These are phyloP conservation scores for Ceratonia siliqua DNA, from an alignment of 306 rosid genomes.

Conservation along the genomic window DNA sequence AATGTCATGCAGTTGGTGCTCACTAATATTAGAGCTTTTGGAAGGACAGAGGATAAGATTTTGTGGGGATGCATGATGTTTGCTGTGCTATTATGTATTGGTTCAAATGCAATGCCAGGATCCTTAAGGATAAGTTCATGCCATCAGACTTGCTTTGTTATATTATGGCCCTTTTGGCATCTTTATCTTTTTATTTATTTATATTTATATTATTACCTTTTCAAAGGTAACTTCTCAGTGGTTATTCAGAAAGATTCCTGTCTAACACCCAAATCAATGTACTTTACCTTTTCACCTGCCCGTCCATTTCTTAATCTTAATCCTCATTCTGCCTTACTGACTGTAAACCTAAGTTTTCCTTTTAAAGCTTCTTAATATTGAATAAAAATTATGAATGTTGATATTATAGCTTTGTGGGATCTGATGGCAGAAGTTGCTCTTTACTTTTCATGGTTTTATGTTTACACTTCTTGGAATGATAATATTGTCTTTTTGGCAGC, in stretches of 20 bases:
- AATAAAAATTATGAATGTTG: neutral
- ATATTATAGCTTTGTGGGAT: constrained; percentile 28
- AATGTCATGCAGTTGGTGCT: neutral
- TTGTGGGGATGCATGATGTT: neutral
- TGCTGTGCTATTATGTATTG: neutral
- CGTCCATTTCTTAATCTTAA: constrained; percentile 17
- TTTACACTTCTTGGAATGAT: constrained; percentile 30
- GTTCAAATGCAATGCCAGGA: neutral
- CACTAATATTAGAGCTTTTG: neutral
- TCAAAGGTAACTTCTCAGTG: neutral
- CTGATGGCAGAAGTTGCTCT: constrained; percentile 15
- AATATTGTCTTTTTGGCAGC: constrained; percentile 55
- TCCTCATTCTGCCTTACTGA: neutral
- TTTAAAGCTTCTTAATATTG: constrained; percentile 21
- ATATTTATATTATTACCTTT: too few relatives aligned
- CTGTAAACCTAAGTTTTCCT: neutral
- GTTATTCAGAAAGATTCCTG: neutral
- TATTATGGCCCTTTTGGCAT: neutral
- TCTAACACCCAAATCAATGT: neutral
- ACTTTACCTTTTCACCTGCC: neutral
- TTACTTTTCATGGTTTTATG: constrained; percentile 23
- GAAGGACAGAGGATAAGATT: too few relatives aligned
- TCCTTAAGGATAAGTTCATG: neutral
- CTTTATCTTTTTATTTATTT: neutral
- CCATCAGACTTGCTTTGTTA: neutral